Evolutionary conservation across 257 asterid genomes (phyloP).

Genomic region (Jacaranda copaia): DNA sequence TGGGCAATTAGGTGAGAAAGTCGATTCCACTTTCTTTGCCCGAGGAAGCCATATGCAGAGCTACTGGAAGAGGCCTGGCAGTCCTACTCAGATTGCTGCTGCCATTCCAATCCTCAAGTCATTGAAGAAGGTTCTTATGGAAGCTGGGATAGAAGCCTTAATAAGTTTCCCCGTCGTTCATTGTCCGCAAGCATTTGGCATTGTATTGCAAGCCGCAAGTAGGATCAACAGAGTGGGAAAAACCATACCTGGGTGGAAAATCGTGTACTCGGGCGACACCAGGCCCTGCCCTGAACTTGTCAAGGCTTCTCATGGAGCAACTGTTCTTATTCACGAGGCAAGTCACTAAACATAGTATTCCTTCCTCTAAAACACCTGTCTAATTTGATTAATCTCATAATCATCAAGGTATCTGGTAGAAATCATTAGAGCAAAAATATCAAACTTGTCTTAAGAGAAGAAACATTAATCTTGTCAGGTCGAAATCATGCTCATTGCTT

Average conservation of each 20-base stretch:
- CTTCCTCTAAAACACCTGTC: no score
- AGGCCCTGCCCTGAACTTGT: conserved; percentile 92
- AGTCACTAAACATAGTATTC: conserved; percentile 15
- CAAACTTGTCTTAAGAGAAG: no score
- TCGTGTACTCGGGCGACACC: conserved; percentile 97
- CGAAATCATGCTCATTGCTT: no score
- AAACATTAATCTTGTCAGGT: no score
- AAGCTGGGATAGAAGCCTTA: conserved; percentile 74
- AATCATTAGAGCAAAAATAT: no score
- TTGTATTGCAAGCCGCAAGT: conserved; percentile 62
- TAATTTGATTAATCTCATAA: no score
- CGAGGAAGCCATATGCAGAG: conserved; percentile 83
- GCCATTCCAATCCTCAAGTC: conserved; percentile 53
- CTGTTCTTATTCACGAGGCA: conserved; percentile 91
- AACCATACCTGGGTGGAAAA: conserved; percentile 86
- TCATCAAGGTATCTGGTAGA: no score
- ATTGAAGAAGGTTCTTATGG: conserved; percentile 57
- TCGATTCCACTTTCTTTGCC: conserved; percentile 55
- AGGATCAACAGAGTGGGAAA: conserved; percentile 64
- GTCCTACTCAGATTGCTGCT: conserved; percentile 48
- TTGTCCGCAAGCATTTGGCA: conserved; percentile 90
- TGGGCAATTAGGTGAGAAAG: conserved; percentile 26
- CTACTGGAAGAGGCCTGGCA: conserved; percentile 62
- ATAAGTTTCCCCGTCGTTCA: conserved; percentile 88
- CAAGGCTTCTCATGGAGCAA: conserved; percentile 76